Evolutionary conservation across 73 alveolate genomes (phyloP), one percentile per base, ranked within the genome.

Genomic region (Durusdinium trenchii): DNA sequence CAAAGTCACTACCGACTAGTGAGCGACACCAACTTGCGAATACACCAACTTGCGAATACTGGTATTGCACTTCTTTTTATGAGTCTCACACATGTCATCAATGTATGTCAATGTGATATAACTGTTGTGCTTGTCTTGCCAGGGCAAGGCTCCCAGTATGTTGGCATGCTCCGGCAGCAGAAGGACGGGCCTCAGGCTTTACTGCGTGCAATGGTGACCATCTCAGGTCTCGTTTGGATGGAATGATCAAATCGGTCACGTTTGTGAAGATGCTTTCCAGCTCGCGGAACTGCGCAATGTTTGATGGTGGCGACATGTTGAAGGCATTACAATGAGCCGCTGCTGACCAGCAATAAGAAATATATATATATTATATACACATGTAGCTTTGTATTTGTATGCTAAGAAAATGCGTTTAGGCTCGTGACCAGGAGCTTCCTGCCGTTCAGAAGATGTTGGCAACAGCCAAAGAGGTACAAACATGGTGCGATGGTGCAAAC

Each of bases 131-230:
- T 67, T 67, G 52, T 38, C 26, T 45, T 83, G 50, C 51, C 92
- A 93, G 99, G 99, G 54, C 99, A 73, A 28, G 99, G 93, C 48
- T 51, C 99, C 18, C 94, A 73, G 67, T 94, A 76, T 42, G 99
- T 78, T 48, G 99, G 99, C 99, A 94, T 94, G 99, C 94, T 94
- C 73, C 78, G 42, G 93, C 78, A 94, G 91, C 99, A 76, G 81
- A 78, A 76, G 99, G 99, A 71, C 82, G 47, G 36, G 28, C 20
- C 64, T 12, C 28, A 9, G 9, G 28, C 64, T 20, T 20, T 12
- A 54, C 64, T n/a, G n/a, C n/a, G n/a, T n/a, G n/a, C n/a, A n/a
- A n/a, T n/a, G n/a, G n/a, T n/a, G 48, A 7, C 62, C 12, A 4
- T 18, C 48, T 16, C 23, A 0, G 32, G 45, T 42, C 46, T 45